Base-by-base conservation (phyloP, 306 rosid genomes). In the Lupinus albus region DNA sequence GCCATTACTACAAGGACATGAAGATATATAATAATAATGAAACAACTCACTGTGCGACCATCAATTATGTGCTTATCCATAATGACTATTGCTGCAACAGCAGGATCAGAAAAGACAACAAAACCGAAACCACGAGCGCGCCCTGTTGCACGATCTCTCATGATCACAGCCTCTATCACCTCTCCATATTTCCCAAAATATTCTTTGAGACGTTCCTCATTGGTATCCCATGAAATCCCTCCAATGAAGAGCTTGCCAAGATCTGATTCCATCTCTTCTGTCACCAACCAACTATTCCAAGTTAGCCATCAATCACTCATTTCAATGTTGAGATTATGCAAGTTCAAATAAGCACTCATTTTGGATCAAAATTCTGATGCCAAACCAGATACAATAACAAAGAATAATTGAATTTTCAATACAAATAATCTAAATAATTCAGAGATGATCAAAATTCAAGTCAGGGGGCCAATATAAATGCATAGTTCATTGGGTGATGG, bases 181-280 rank as follows among this genome's bases (percentile, higher is more conserved):
- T 91, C 94, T 17, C 97, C 97, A 48, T 86, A 91, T 28, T 78
- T 88, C 73, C 88, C 70, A 70, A 91, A 91, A 74, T 91, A 85
- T 13, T 86, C 94, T 63, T 83, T 88, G 47, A 91, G 96, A 53
- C 96, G 91, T 72, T 87, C 96, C 80, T 91, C 96, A 71, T 91
- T 94, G 33, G 97, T 91, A 78, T 91, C 96, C 97, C 97, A 91
- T 9, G 97, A 88, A 87, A 91, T 91, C 68, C 97, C 97, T 62
- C 97, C 97, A 87, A 91, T 88, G 91, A 91, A 91, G 86, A 91
- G 96, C 91, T 91, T 91, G 63, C 97, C 94, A 68, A 88, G 89
- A 85, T 91, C 97, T 72, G 97, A 84, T 79, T 88, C 94, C 97
- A 91, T 91, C 91, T 72, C 71, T 48, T 80, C 71, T 79, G 76